Evolutionary conservation across 768 basidiomycete species (phyloP), one percentile per base, ranked within the genome.

Genomic region (Boletus barrowsii): DNA sequence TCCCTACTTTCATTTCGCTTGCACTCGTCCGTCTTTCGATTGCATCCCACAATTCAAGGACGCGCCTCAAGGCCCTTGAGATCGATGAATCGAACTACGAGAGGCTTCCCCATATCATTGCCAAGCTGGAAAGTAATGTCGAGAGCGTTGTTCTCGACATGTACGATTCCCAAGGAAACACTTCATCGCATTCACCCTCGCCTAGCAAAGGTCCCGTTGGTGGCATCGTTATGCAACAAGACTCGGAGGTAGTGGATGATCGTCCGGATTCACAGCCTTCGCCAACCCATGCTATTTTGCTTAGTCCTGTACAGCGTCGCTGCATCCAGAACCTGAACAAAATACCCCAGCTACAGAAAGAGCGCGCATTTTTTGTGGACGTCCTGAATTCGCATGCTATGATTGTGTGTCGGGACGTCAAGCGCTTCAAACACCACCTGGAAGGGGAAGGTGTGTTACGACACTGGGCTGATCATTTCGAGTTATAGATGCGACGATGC

Each of bases 381-480:
- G 76, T 84, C 22, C 64, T 70, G 37, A 91, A 91, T 62, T 73
- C 88, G 26, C 90, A 93, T 70, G 88, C 79, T 5, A 74, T 81
- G 53, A 86, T 93, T 57, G 74, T 93, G 10, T 83, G 80, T 66
- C 75, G 90, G 42, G 88, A 91, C 57, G 67, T 83, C 51, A 76
- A 83, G 63, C 72, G 75, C 32, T 88, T 87, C 64, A 72, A 79
- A 58, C 57, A 68, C 13, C 87, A 90, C 60, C 70, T 76, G 36
- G 65, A 71, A 37, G 90, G 90, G 17, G 82, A 84, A 64, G 81
- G 82, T 35, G 78, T 91, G 4, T 47, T 93, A 33, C 76, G 79
- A 55, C 87, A 90, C 66, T 88, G 87, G 86, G 87, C 86, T 10
- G 77, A 81, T 54, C 74, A 79, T 22, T 84, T 90, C 49, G 66